A percentile compares a stretch with the other conserved stretches of the same genome.
phyloP scores from a whole-genome alignment of 306 rosid genomes.

The Fagus sylvatica region DNA sequence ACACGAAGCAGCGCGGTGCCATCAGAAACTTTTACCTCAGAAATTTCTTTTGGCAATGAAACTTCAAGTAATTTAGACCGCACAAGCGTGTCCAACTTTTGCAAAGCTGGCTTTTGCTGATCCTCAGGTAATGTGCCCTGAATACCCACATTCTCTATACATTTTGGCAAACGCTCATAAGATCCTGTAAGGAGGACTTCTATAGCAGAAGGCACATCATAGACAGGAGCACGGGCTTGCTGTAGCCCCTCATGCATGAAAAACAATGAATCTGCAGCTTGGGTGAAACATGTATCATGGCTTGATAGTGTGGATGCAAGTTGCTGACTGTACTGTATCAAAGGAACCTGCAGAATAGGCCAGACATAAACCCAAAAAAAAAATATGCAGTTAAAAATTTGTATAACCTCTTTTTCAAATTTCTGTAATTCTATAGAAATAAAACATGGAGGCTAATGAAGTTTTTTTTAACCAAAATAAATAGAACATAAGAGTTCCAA shows the following conservation, averaged over 20 bases:
- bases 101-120: slow-evolving; percentile 87
- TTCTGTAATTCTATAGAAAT: not conserved
- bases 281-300: slow-evolving; percentile 94
- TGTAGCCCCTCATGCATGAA: slow-evolving; percentile 99
- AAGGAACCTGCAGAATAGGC: slow-evolving; percentile 69
- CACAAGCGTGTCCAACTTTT: slow-evolving; percentile 84
- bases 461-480: not conserved
- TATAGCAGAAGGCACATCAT: slow-evolving; percentile 92
- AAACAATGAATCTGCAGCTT: slow-evolving; percentile 94
- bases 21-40: slow-evolving; percentile 67
- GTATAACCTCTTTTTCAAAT: not conserved
- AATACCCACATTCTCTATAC: slow-evolving; percentile 77
- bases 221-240: slow-evolving; percentile 97
- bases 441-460: not conserved
- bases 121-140: slow-evolving; percentile 74
- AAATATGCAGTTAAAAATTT: not conserved
- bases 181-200: slow-evolving; percentile 85
- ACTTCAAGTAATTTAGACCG: slow-evolving; percentile 85
- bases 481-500: not conserved
- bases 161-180: slow-evolving; percentile 83
- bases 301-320: slow-evolving; percentile 85
- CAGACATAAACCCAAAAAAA: not conserved
- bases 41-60: slow-evolving; percentile 78
- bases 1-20: slow-evolving; percentile 81
- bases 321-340: slow-evolving; percentile 91